These are phyloP conservation scores for Funneliformis mosseae DNA, from an alignment of 192 early-diverging fungal species.

Conservation along the genomic window DNA sequence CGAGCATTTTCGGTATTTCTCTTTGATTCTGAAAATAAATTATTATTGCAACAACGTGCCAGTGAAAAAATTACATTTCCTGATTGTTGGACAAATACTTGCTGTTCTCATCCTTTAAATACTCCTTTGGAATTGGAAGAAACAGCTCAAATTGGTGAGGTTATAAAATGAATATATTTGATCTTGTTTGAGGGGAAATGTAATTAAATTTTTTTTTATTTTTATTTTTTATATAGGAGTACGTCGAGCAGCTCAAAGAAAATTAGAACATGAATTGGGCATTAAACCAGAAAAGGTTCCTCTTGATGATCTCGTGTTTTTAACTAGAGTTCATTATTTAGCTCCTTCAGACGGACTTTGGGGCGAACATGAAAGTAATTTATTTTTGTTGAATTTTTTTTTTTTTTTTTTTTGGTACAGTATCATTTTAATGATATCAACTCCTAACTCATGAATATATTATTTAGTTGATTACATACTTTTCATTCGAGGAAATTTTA, in stretches of 20 bases:
- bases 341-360: constrained; percentile 94
- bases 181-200: not conserved
- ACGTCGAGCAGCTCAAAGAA: constrained; percentile 87
- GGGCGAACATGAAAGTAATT: constrained; percentile 95
- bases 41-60: constrained; percentile 94
- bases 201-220: not conserved
- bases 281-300: constrained; percentile 79
- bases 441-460: not conserved
- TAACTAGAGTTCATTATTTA: constrained; percentile 95
- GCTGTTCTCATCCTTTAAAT: constrained; percentile 96
- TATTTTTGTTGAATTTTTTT: not conserved
- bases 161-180: not conserved
- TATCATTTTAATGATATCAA: too few species aligned
- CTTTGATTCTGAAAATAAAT: constrained; percentile 83
- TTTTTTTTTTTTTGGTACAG: not conserved
- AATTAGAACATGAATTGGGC: constrained; percentile 95
- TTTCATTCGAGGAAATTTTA: constrained; percentile 70
- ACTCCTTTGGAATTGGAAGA: constrained; percentile 77
- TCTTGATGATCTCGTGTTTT: constrained; percentile 80
- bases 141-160: constrained; percentile 65
- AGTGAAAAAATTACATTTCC: constrained; percentile 99
- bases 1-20: constrained; percentile 97
- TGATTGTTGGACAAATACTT: constrained; percentile 95
- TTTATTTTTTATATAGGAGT: not conserved
- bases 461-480: constrained; percentile 86